Evolutionary conservation across 495 filamentous ascomycete species (phyloP).

Genomic region (Aspergillus campestris): DNA sequence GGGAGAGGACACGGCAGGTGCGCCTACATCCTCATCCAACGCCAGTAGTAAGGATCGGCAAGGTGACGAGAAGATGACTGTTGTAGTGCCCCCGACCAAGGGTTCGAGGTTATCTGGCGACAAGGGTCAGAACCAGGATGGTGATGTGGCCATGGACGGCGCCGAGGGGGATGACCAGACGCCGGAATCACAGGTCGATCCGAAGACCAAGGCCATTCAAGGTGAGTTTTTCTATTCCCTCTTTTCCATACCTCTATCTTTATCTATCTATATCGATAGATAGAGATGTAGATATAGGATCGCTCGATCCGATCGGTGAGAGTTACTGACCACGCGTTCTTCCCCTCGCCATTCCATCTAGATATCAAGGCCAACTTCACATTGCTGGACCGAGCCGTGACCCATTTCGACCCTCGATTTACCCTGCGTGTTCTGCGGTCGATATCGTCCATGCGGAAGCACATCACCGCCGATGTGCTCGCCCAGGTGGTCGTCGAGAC

Average conservation of each 20-base stretch:
- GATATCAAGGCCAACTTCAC: conserved; percentile 92
- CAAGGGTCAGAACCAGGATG: conserved; percentile 51
- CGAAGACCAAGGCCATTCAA: conserved; percentile 57
- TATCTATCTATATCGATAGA: neutral
- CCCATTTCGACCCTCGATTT: conserved; percentile 91
- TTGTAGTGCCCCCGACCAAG: conserved; percentile 76
- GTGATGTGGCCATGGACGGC: conserved; percentile 68
- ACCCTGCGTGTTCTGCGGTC: conserved; percentile 87
- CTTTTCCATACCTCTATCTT: neutral
- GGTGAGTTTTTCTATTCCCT: conserved; percentile 25
- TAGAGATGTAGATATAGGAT: neutral
- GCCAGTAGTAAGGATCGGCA: conserved; percentile 56
- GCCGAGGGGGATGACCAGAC: conserved; percentile 43
- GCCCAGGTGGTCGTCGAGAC: conserved; percentile 72
- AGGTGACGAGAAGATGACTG: conserved; percentile 77
- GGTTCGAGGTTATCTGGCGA: conserved; percentile 55
- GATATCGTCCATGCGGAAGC: conserved; percentile 90
- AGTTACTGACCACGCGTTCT: neutral
- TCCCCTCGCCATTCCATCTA: conserved; percentile 19
- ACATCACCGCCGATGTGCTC: conserved; percentile 72
- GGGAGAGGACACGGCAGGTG: conserved; percentile 62
- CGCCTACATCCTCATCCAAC: conserved; percentile 44
- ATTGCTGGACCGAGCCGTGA: conserved; percentile 83
- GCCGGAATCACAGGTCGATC: conserved; percentile 49
- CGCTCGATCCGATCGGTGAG: too few species aligned